Evolutionary conservation across 2,329 filamentous ascomycete species (phyloP).

Genomic region (Alternaria brassicicola): DNA sequence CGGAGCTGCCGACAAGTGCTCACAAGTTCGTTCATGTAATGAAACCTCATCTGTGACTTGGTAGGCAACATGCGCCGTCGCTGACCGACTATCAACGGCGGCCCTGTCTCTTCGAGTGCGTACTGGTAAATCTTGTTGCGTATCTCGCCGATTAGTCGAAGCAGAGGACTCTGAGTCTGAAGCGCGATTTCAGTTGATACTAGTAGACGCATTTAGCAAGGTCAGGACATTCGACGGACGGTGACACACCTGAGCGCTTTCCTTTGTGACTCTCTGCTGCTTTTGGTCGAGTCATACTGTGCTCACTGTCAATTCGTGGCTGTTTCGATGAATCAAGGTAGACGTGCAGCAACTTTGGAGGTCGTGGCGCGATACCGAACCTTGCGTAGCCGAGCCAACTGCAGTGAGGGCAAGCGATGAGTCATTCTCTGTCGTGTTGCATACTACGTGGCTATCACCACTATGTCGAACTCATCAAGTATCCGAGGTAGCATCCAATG

Average conservation of each 20-base stretch:
- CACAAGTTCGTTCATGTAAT: neutral
- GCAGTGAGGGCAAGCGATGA: neutral
- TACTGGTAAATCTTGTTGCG: neutral
- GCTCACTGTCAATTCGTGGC: neutral
- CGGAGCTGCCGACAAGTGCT: neutral
- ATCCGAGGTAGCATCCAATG: no score
- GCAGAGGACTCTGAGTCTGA: neutral
- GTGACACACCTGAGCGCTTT: neutral
- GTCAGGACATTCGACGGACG: rapidly evolving
- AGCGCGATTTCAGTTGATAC: neutral
- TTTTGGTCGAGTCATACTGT: neutral
- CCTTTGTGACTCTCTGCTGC: neutral
- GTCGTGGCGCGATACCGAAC: neutral
- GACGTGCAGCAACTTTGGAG: neutral
- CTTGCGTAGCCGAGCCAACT: neutral
- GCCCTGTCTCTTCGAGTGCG: neutral
- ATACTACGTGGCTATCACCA: no score
- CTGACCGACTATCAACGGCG: neutral
- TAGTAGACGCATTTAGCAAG: neutral
- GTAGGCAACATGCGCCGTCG: no score
- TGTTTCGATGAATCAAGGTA: neutral
- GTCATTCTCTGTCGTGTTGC: no score
- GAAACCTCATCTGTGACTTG: neutral
- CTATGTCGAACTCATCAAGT: no score
- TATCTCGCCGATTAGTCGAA: neutral